Percentiles rank a stretch among this genome's conserved stretches.
Conservation (phyloP, 2,329 filamentous ascomycete species). For the Colletotrichum sp. region DNA sequence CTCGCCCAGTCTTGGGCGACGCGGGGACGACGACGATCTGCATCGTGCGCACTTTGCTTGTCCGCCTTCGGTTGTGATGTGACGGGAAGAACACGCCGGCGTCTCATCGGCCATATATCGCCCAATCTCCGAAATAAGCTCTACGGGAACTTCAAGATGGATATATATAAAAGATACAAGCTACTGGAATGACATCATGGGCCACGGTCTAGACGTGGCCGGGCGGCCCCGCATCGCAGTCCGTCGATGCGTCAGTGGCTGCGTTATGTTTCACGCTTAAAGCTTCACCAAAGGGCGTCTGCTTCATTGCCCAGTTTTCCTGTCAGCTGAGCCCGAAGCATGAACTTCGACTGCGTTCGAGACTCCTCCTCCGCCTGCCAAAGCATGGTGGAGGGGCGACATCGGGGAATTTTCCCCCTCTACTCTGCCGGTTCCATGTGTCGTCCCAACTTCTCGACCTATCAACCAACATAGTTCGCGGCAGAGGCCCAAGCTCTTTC, state of each 20-base stretch:
- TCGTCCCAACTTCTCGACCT: neutral
- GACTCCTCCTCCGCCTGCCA: neutral
- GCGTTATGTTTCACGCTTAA: conserved; percentile 8
- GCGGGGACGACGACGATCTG: conserved; percentile 37
- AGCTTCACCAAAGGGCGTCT: neutral
- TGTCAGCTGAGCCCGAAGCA: neutral
- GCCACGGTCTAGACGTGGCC: neutral
- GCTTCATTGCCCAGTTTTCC: neutral
- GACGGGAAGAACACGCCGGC: neutral
- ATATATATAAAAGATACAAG: neutral
- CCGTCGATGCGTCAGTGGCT: conserved; percentile 9
- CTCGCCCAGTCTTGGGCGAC: conserved; percentile 34
- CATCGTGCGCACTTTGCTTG: conserved; percentile 21
- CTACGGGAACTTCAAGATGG: neutral
- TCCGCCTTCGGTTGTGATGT: neutral
- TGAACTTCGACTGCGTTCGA: neutral
- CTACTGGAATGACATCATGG: neutral
- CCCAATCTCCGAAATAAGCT: neutral
- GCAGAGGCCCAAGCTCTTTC: neutral
- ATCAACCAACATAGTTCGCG: neutral
- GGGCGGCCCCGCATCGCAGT: neutral
- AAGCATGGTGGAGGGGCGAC: neutral
- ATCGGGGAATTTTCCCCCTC: neutral
- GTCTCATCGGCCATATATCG: neutral
- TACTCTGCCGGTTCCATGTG: neutral